phyloP scores from a whole-genome alignment of 1,284 basidiomycete genomes.

The Tetrapyrgos nigripes region DNA sequence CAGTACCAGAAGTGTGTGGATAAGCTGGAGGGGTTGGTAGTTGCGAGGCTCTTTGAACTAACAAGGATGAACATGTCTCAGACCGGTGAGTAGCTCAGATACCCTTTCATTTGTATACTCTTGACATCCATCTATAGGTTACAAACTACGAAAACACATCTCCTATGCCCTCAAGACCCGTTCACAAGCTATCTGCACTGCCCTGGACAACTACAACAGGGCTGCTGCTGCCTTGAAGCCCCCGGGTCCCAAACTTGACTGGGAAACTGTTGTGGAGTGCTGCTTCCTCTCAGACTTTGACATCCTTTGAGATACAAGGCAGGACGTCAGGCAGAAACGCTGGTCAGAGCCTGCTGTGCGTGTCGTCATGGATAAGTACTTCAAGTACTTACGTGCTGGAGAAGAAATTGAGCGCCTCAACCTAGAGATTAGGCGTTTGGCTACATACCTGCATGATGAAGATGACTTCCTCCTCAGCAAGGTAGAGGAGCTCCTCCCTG shows the following conservation, averaged over 20 bases:
- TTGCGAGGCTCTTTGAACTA: constrained; percentile 9
- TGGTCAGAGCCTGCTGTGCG: constrained; percentile 31
- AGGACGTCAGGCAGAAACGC: constrained; percentile 26
- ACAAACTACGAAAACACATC: constrained; percentile 2
- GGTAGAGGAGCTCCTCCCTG: too few species aligned
- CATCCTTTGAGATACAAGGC: constrained; percentile 29
- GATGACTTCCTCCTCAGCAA: too few species aligned
- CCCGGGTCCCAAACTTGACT: neutral
- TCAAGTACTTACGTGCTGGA: constrained; percentile 28
- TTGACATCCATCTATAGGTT: neutral
- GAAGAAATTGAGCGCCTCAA: constrained; percentile 32
- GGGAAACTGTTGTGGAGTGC: constrained; percentile 24
- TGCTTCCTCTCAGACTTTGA: constrained; percentile 18
- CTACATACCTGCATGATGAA: constrained; percentile 35
- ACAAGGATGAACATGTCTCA: neutral
- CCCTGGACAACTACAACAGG: neutral
- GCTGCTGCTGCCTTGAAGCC: neutral
- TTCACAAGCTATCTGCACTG: neutral
- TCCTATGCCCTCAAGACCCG: neutral
- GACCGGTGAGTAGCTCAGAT: neutral
- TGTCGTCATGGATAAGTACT: constrained; percentile 24
- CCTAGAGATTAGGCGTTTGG: constrained; percentile 30
- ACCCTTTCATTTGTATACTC: neutral
- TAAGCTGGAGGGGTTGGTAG: constrained; percentile 9
- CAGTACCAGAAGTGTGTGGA: too few species aligned